Evolutionary conservation across 179 eudicot species (phyloP), one percentile per base, ranked within the genome.

Genomic region (Amaranthus tricolor): DNA sequence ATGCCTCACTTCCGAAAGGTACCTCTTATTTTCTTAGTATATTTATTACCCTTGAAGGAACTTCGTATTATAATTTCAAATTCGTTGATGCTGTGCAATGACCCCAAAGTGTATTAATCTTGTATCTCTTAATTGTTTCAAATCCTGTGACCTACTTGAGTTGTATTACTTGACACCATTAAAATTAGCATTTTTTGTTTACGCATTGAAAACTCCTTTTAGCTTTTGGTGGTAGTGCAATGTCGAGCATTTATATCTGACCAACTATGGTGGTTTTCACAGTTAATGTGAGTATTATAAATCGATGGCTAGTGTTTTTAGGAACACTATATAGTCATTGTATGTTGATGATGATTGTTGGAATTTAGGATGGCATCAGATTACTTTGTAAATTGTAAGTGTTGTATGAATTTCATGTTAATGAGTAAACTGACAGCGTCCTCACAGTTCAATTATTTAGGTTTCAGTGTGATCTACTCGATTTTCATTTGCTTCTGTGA

Each of bases 1-100:
- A 92, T 74, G 97, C 97, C 77, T 92, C 96, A 8, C 97, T 90
- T 71, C 97, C 97, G 0, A 92, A 94, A 94, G 98, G 97, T 94
- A 80, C 47, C 40, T 9, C 24, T 7, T 53, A 62, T 31, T 13
- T 31, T 51, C 52, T 16, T 31, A 24, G 61, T 52, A 0, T 5
- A 64, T 14, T 16, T 14, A 16, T 5, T 44, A 14, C 6, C 45
- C 16, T 44, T 44, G 68, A 64, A 12, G 68, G 44, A 64, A 7
- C 6, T 64, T 44, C 51, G 7, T 14, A 20, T 17, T 48, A 20
- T n/a, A 20, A 5, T 21, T 21, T 9, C n/a, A 19, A 50, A n/a
- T 10, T 51, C 16, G 9, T 68, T 69, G 49, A 40, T 67, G 20
- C 44, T 52, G 48, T 52, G 61, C 14, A 31, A 67, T 12, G 63